phyloP scores from a whole-genome alignment of 768 basidiomycete genomes.

The Amanita molliuscula region DNA sequence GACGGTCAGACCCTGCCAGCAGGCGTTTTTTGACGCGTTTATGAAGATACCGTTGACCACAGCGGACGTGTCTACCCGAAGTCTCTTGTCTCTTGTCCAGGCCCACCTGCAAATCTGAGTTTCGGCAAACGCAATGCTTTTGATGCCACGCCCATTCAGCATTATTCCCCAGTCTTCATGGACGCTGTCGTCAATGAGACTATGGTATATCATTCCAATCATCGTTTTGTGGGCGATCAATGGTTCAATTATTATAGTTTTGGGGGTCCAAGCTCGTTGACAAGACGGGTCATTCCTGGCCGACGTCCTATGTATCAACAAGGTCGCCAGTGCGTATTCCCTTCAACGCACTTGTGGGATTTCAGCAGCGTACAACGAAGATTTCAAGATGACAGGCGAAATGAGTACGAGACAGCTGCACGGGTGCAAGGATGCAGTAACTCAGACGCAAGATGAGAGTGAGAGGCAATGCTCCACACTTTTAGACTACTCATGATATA shows the following conservation, averaged over 20 bases:
- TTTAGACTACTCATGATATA: no score
- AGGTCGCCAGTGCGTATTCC: slow-evolving; percentile 34
- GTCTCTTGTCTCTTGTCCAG: slow-evolving; percentile 30
- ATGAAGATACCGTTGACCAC: slow-evolving; percentile 29
- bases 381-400: slow-evolving; percentile 28
- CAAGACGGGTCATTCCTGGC: slow-evolving; percentile 35
- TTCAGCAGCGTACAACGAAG: slow-evolving; percentile 23
- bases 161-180: slow-evolving; percentile 25
- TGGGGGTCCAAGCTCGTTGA: slow-evolving; percentile 27
- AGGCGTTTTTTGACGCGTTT: slow-evolving; percentile 44
- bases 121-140: slow-evolving; percentile 20
- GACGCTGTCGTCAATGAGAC: slow-evolving; percentile 34
- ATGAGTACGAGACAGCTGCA: slow-evolving; percentile 28
- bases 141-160: slow-evolving; percentile 30
- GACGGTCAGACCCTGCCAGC: slow-evolving; percentile 38
- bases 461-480: no score
- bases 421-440: slow-evolving; percentile 18
- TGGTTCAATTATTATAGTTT: slow-evolving; percentile 20
- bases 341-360: slow-evolving; percentile 28
- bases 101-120: slow-evolving; percentile 24
- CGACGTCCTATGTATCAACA: slow-evolving; percentile 22
- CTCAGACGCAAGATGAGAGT: no score
- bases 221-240: background rate
- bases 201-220: slow-evolving; percentile 16
- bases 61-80: slow-evolving; percentile 27